Evolutionary conservation across 148 eudicot genomes (phyloP).

Genomic region (Diospyros kaki): DNA sequence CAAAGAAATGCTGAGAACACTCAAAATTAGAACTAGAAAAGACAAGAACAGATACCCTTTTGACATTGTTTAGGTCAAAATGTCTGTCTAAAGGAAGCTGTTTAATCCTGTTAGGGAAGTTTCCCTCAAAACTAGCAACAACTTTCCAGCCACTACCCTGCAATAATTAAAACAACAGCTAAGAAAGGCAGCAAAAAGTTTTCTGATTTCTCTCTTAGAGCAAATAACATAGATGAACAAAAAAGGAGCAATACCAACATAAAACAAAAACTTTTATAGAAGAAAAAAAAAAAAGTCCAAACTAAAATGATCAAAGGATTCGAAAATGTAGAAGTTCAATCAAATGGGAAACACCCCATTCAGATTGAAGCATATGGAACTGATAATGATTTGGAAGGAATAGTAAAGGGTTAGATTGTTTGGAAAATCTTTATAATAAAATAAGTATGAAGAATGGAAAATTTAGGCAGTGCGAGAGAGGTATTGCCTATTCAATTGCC

Average conservation of each 20-base stretch:
- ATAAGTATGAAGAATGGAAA: too few species aligned
- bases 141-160: slow-evolving; percentile 98
- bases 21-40: not conserved
- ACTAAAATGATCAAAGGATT: too few species aligned
- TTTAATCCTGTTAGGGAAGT: slow-evolving; percentile 93
- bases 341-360: too few species aligned
- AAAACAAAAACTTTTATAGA: too few species aligned
- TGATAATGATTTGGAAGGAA: too few species aligned
- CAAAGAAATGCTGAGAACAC: not conserved
- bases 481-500: too few species aligned
- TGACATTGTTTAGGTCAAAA: slow-evolving; percentile 92
- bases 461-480: too few species aligned
- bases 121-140: slow-evolving; percentile 97
- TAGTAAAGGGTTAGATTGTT: too few species aligned
- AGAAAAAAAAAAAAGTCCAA: too few species aligned
- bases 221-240: not conserved
- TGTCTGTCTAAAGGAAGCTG: slow-evolving; percentile 94
- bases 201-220: not conserved
- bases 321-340: too few species aligned
- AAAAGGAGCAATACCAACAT: not conserved
- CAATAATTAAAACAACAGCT: slow-evolving; percentile 16
- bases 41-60: slow-evolving; percentile 54
- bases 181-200: not conserved
- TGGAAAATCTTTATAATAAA: too few species aligned
- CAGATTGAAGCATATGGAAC: too few species aligned